These are phyloP conservation scores for Fremontodendron californicum DNA, from an alignment of 345 rosid genomes.

Conservation along the genomic window DNA sequence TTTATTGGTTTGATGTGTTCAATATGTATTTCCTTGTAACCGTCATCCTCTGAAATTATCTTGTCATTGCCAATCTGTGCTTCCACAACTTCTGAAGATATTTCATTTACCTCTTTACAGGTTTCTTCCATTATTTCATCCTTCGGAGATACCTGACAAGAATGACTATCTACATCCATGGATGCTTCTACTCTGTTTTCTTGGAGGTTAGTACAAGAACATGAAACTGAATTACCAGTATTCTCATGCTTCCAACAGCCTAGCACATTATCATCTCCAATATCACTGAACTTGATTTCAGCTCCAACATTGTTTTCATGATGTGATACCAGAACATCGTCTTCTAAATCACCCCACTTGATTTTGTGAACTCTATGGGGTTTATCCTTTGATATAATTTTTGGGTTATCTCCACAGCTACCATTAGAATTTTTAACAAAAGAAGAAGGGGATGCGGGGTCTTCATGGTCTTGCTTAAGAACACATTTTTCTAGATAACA, in stretches of 20 bases:
- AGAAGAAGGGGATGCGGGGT: conserved; percentile 16
- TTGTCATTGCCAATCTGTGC: conserved; percentile 11
- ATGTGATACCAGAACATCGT: conserved; percentile 33
- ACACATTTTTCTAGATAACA: conserved; percentile 19
- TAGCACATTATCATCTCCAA: conserved; percentile 23
- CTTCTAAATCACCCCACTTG: conserved; percentile 61
- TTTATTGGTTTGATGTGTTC: conserved; percentile 19
- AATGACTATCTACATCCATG: conserved; percentile 17
- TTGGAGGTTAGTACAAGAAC: conserved; percentile 18
- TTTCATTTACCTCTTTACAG: conserved; percentile 23
- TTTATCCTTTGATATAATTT: conserved; percentile 18
- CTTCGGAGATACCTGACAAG: conserved; percentile 18
- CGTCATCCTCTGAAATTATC: conserved; percentile 19
- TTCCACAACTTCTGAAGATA: conserved; percentile 25
- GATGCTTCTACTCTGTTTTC: conserved; percentile 20
- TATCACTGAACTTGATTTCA: conserved; percentile 35
- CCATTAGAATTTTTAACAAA: conserved; percentile 20
- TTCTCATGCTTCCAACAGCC: conserved; percentile 27
- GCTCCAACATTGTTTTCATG: conserved; percentile 28
- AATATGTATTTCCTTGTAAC: conserved; percentile 19
- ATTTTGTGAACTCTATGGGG: conserved; percentile 37
- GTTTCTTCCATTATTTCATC: conserved; percentile 26
- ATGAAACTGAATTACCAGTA: conserved; percentile 17
- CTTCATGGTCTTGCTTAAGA: conserved; percentile 24
- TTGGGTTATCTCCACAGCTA: conserved; percentile 18